phyloP scores from a whole-genome alignment of 2,329 filamentous ascomycete genomes.

The Tolypocladium tundrense region DNA sequence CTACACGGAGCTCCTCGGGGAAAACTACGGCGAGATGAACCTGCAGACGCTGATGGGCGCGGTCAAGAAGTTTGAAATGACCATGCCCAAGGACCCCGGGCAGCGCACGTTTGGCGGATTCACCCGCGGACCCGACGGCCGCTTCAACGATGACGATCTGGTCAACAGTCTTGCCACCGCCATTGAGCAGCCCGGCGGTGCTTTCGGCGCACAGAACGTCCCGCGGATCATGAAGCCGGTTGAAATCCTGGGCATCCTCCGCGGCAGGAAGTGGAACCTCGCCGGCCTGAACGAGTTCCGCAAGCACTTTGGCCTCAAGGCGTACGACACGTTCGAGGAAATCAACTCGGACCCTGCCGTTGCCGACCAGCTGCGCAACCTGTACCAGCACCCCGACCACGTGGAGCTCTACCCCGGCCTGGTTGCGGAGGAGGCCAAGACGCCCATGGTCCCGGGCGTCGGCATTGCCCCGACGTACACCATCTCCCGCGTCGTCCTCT shows the following conservation, averaged over 20 bases:
- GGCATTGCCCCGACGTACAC: constrained; percentile 70
- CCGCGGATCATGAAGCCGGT: constrained; percentile 64
- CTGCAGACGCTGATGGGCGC: constrained; percentile 51
- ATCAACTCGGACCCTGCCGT: constrained; percentile 71
- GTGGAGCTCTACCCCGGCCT: constrained; percentile 75
- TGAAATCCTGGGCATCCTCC: constrained; percentile 72
- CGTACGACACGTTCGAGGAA: constrained; percentile 68
- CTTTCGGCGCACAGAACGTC: constrained; percentile 64
- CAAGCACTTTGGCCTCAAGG: constrained; percentile 68
- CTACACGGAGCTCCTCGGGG: constrained; percentile 48
- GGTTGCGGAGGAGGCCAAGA: constrained; percentile 65
- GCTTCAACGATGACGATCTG: constrained; percentile 66
- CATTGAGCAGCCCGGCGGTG: constrained; percentile 70
- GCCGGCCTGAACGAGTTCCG: constrained; percentile 78
- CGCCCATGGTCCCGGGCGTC: constrained; percentile 62
- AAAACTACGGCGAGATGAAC: constrained; percentile 44
- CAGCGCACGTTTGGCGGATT: constrained; percentile 60
- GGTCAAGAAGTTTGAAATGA: constrained; percentile 51
- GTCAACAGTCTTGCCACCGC: constrained; percentile 57
- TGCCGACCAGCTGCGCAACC: constrained; percentile 50
- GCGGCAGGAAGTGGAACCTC: constrained; percentile 66
- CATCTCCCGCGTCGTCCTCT: constrained; percentile 65
- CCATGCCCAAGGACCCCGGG: constrained; percentile 54
- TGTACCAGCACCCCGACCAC: constrained; percentile 70
- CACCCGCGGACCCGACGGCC: constrained; percentile 53